Evolutionary conservation across 768 basidiomycete species (phyloP).

Genomic region (Xerocomellus chrysenteron): DNA sequence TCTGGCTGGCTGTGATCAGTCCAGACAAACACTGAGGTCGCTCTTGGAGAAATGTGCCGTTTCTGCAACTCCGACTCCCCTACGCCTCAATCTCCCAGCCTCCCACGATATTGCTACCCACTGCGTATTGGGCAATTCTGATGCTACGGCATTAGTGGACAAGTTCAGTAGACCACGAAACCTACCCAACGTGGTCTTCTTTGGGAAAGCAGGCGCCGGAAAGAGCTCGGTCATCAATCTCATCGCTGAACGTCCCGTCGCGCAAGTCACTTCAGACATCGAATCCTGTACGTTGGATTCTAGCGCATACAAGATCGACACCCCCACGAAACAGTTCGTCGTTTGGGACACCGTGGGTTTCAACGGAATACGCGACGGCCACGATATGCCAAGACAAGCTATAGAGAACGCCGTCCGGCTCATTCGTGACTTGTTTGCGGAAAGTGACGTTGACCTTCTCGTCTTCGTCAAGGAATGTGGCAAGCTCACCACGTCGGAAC

Average conservation of each 20-base stretch:
- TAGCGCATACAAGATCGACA: neutral
- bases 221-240: conserved; percentile 32
- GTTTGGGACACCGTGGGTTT: conserved; percentile 4
- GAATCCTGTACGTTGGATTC: neutral
- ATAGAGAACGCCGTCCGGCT: conserved; percentile 18
- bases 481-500: conserved; percentile 22
- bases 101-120: neutral
- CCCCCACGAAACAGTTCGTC: neutral
- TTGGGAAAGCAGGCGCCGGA: conserved; percentile 29
- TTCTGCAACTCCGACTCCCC: neutral
- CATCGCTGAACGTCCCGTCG: neutral
- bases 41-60: neutral
- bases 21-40: neutral
- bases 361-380: neutral
- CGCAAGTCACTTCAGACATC: neutral
- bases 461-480: conserved; percentile 32
- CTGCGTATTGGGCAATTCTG: neutral
- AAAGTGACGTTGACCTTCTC: conserved; percentile 31
- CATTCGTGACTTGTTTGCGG: conserved; percentile 17
- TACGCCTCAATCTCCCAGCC: neutral
- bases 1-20: neutral
- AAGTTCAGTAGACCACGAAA: neutral
- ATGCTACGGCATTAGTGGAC: neutral
- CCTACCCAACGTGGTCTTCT: conserved; percentile 31
- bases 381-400: neutral